Percentiles rank a stretch among this genome's conserved stretches.
Conservation (phyloP, 1,284 basidiomycete genomes). For the Tilletia walkeri region DNA sequence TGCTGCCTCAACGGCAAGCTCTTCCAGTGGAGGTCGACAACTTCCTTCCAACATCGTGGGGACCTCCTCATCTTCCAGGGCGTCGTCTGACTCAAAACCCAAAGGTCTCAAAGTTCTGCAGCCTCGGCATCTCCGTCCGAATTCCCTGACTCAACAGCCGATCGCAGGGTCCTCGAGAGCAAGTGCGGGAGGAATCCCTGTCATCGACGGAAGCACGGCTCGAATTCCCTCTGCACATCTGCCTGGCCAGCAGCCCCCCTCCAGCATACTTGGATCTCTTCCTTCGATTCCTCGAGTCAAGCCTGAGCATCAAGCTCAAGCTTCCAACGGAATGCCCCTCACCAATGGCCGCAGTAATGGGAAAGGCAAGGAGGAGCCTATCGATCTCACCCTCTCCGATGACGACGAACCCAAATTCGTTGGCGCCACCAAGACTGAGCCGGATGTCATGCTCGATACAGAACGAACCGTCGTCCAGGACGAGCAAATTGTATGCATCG, state of each 20-base stretch:
- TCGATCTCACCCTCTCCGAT: slow-evolving; percentile 21
- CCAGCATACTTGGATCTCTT: background rate
- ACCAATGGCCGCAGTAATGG: no score
- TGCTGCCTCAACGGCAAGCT: no score
- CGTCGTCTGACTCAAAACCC: background rate
- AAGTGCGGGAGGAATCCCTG: background rate
- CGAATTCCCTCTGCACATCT: background rate
- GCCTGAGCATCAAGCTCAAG: background rate
- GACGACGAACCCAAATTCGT: slow-evolving; percentile 44
- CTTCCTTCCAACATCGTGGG: slow-evolving; percentile 9
- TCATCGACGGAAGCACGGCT: slow-evolving; percentile 1
- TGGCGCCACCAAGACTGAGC: slow-evolving; percentile 23
- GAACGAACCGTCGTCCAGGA: slow-evolving; percentile 30
- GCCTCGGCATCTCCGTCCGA: background rate
- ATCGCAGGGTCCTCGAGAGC: background rate
- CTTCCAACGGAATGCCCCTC: no score
- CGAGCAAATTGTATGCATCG: slow-evolving; percentile 38
- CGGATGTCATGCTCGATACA: slow-evolving; percentile 34
- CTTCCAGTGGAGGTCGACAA: background rate
- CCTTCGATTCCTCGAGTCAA: slow-evolving; percentile 11
- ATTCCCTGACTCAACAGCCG: background rate
- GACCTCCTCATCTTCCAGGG: background rate
- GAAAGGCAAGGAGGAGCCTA: background rate
- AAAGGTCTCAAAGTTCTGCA: background rate
- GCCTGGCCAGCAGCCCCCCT: background rate